A percentile compares a stretch with the other conserved stretches of the same genome.
phyloP scores from a whole-genome alignment of 768 basidiomycete genomes.

The Tricholoma sp. region DNA sequence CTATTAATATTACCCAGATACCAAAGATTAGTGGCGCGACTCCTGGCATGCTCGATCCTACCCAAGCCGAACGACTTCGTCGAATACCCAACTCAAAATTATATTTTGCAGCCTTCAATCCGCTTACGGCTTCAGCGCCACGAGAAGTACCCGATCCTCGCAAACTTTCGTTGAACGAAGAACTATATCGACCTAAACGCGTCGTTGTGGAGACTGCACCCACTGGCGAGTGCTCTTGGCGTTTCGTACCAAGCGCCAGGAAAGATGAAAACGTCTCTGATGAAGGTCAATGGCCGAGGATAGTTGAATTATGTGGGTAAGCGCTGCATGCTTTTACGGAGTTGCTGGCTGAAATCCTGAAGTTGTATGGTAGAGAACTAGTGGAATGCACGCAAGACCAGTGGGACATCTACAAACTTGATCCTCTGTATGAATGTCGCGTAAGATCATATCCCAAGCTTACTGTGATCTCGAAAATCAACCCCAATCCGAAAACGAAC shows the following conservation, averaged over 20 bases:
- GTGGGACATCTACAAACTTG: slow-evolving; percentile 84
- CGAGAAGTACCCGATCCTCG: slow-evolving; percentile 30
- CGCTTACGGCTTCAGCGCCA: slow-evolving; percentile 49
- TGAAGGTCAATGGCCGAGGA: slow-evolving; percentile 69
- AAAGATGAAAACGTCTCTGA: slow-evolving; percentile 50
- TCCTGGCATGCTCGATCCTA: slow-evolving; percentile 63
- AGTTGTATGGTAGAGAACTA: slow-evolving; percentile 32
- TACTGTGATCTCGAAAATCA: slow-evolving; percentile 28
- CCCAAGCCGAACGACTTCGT: slow-evolving; percentile 59
- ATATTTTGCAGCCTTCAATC: slow-evolving; percentile 74
- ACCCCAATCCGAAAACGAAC: slow-evolving; percentile 12
- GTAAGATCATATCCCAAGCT: slow-evolving; percentile 41
- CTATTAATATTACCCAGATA: slow-evolving; percentile 9
- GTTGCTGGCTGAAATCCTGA: slow-evolving; percentile 7
- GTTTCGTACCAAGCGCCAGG: slow-evolving; percentile 71
- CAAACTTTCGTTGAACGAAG: slow-evolving; percentile 40
- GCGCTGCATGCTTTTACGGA: slow-evolving; percentile 17
- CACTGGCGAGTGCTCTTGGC: slow-evolving; percentile 57
- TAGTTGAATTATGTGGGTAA: slow-evolving; percentile 67
- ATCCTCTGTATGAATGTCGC: slow-evolving; percentile 64
- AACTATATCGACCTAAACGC: slow-evolving; percentile 55
- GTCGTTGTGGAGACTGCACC: slow-evolving; percentile 66
- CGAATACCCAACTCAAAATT: slow-evolving; percentile 52
- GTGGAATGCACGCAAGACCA: slow-evolving; percentile 63
- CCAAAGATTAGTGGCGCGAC: slow-evolving; percentile 35